phyloP scores from a whole-genome alignment of 192 early-diverging fungal species.

The Coemansia sp. region DNA sequence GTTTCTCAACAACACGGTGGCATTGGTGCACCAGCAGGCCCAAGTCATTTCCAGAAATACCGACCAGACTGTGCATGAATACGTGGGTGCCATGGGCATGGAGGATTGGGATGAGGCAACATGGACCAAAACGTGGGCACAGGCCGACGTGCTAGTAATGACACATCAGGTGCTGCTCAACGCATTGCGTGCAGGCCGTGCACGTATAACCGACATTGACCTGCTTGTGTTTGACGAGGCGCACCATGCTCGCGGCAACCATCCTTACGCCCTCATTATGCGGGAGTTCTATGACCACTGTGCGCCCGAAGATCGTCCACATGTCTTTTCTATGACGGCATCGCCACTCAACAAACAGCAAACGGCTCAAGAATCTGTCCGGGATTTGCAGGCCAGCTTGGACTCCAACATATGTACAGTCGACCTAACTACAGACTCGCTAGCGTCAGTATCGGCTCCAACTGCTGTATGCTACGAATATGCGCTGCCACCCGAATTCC shows the following conservation, averaged over 20 bases:
- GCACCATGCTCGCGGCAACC: slow-evolving; percentile 78
- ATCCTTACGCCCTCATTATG: slow-evolving; percentile 81
- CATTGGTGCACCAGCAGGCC: slow-evolving; percentile 83
- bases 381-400: slow-evolving; percentile 58
- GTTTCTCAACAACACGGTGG: slow-evolving; percentile 86
- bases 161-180: slow-evolving; percentile 85
- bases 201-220: slow-evolving; percentile 66
- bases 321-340: slow-evolving; percentile 91
- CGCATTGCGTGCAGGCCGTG: slow-evolving; percentile 66
- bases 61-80: slow-evolving; percentile 57
- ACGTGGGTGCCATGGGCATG: slow-evolving; percentile 67
- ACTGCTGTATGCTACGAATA: slow-evolving; percentile 54
- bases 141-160: slow-evolving; percentile 75
- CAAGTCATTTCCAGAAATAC: slow-evolving; percentile 71
- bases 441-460: slow-evolving; percentile 3
- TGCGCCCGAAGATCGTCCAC: slow-evolving; percentile 57
- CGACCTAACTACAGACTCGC: slow-evolving; percentile 24
- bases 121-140: slow-evolving; percentile 62
- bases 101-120: slow-evolving; percentile 59
- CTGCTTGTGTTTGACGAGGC: slow-evolving; percentile 95
- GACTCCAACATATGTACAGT: slow-evolving; percentile 61
- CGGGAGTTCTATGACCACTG: slow-evolving; percentile 71
- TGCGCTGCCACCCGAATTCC: slow-evolving; percentile 44
- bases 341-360: slow-evolving; percentile 65
- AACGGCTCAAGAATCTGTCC: slow-evolving; percentile 36